Evolutionary conservation across 495 filamentous ascomycete species (phyloP).

Genomic region (Neurospora pannonica): DNA sequence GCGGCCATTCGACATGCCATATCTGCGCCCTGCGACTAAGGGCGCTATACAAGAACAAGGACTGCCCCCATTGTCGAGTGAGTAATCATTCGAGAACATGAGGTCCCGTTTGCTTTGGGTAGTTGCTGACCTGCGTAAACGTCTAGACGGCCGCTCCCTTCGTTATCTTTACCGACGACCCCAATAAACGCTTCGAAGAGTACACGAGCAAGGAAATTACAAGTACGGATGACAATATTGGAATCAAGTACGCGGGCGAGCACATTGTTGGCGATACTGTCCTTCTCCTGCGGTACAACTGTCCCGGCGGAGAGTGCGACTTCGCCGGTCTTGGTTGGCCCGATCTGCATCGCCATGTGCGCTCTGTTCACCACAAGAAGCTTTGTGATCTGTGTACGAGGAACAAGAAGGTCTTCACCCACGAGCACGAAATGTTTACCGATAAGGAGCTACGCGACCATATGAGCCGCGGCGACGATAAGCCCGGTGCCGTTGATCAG

Average conservation of each 20-base stretch:
- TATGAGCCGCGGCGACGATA: slow-evolving; percentile 84
- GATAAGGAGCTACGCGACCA: slow-evolving; percentile 72
- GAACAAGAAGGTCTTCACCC: slow-evolving; percentile 96
- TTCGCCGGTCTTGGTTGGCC: slow-evolving; percentile 88
- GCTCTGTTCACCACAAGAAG: slow-evolving; percentile 65
- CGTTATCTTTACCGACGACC: slow-evolving; percentile 87
- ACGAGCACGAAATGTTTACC: slow-evolving; percentile 93
- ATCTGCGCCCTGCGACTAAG: slow-evolving; percentile 85
- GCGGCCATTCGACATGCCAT: slow-evolving; percentile 92
- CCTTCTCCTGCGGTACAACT: slow-evolving; percentile 88
- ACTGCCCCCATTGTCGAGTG: slow-evolving; percentile 90
- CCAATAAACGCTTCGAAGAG: slow-evolving; percentile 71
- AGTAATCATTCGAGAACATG: slow-evolving; percentile 14
- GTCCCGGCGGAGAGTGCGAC: slow-evolving; percentile 76
- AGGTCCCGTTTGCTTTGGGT: not conserved
- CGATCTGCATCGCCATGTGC: slow-evolving; percentile 87
- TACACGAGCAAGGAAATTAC: slow-evolving; percentile 64
- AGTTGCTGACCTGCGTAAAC: slow-evolving; percentile 2
- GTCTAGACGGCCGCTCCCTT: slow-evolving; percentile 62
- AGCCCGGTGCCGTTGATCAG: slow-evolving; percentile 82
- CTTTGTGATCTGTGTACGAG: slow-evolving; percentile 94
- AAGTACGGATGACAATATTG: slow-evolving; percentile 68
- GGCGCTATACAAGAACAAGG: slow-evolving; percentile 89
- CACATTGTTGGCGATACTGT: slow-evolving; percentile 84
- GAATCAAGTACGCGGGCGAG: slow-evolving; percentile 78